Evolutionary conservation across 495 filamentous ascomycete species (phyloP).

Genomic region (Cercophora sp.): DNA sequence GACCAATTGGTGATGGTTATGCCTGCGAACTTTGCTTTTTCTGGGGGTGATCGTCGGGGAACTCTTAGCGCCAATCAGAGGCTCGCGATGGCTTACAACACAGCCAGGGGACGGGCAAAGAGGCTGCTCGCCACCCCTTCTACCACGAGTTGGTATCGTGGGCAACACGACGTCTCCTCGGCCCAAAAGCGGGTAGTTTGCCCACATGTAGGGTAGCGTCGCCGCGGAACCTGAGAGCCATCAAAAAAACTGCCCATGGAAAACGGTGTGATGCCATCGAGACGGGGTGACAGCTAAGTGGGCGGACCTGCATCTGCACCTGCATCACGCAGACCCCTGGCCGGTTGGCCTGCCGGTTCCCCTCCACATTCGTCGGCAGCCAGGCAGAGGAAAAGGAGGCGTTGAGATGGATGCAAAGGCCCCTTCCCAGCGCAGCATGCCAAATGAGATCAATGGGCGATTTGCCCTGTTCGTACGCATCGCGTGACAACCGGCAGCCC

Average conservation of each 20-base stretch:
- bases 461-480: too few relatives aligned
- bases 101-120: too few relatives aligned
- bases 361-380: neutral
- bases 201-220: neutral
- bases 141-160: constrained; percentile 3
- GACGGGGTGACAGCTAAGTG: constrained; percentile 6
- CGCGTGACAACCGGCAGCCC: too few relatives aligned
- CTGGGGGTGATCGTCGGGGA: constrained; percentile 11
- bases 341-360: constrained; percentile 1
- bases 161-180: neutral
- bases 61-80: neutral
- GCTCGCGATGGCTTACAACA: too few relatives aligned
- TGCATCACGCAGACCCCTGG: constrained; percentile 8
- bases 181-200: too few relatives aligned
- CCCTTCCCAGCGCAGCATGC: neutral
- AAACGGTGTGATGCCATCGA: constrained; percentile 4
- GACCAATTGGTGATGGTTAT: constrained; percentile 13
- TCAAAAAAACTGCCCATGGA: neutral
- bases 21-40: constrained; percentile 15
- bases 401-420: too few relatives aligned
- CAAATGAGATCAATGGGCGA: too few relatives aligned
- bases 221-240: neutral
- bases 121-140: too few relatives aligned
- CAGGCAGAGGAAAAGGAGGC: constrained; percentile 8
- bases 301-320: constrained; percentile 19